Percentiles rank a stretch among this genome's conserved stretches.
Evolutionary conservation across 2,329 filamentous ascomycete genomes (phyloP).

Genomic region (Fusarium sp.): DNA sequence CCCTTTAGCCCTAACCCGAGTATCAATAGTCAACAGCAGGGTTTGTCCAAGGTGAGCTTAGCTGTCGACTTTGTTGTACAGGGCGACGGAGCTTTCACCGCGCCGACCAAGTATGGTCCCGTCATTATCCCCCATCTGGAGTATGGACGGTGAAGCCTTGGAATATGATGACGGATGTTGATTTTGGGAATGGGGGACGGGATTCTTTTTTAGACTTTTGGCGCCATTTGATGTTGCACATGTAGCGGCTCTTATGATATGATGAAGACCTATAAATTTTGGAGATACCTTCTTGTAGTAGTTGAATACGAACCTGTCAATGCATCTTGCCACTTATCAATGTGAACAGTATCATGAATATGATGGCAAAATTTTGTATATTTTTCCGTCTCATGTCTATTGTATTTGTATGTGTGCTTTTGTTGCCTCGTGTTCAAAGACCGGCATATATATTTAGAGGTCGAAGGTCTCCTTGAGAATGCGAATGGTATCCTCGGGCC

Average conservation of each 20-base stretch:
- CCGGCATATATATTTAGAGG: conserved; percentile 60
- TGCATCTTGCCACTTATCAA: conserved; percentile 2
- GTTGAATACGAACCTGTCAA: conserved; percentile 17
- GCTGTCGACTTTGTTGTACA: conserved; percentile 98
- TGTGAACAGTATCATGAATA: neutral
- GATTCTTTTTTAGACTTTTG: neutral
- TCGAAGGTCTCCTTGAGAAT: conserved; percentile 87
- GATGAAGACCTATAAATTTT: conserved; percentile 40
- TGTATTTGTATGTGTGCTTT: conserved; percentile 30
- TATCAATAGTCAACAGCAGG: conserved; percentile 56
- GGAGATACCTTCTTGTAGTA: conserved; percentile 41
- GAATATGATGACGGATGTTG: neutral
- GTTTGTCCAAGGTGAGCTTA: conserved; percentile 81
- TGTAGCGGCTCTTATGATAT: conserved; percentile 40
- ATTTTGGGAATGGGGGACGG: conserved; percentile 5
- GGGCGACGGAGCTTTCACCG: conserved; percentile 84
- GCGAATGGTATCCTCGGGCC: conserved; percentile 85
- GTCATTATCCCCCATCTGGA: conserved; percentile 93
- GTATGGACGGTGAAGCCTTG: conserved; percentile 66
- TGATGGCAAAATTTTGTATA: conserved; percentile 19
- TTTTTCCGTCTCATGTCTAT: conserved; percentile 39
- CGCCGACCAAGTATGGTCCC: conserved; percentile 95
- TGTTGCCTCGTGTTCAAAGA: conserved; percentile 17
- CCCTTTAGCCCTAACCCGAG: conserved; percentile 58
- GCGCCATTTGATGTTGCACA: conserved; percentile 26